Base-by-base conservation (phyloP, 1,284 basidiomycete genomes). In the Apiotrichum porosum region DNA sequence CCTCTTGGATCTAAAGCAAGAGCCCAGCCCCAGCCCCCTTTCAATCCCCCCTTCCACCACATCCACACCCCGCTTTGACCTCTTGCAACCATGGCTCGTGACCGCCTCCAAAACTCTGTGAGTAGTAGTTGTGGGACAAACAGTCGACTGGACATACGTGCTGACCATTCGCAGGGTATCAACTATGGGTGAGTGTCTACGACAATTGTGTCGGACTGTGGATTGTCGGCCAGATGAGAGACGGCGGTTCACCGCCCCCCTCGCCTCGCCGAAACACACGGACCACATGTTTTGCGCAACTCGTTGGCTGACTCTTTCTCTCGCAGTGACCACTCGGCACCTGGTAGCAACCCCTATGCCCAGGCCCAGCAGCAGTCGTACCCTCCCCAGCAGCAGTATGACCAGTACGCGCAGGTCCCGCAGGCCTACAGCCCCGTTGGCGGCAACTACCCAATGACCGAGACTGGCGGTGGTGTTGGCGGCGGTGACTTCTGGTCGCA, bases 401-500 rank as follows among this genome's bases (percentile, higher is more conserved):
- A 69, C 57, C 66, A 63, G 10, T 71, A 71, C 49, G 61, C 65
- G 12, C 62, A 65, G 38, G 60, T 28, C 8, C 61, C 42, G 51
- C 26, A 28, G 26, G 12, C 26, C 8, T 28, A 28, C 26, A 28
- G 8, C 26, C 26, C 53, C 21, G 54, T 47, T 19, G 57, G 52
- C 19, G 43, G 52, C 42, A 56, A 59, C 59, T 57, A 59, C 46
- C 39, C 23, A 14, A 33, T 47, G 47, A n/a, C n/a, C n/a, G n/a
- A n/a, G n/a, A n/a, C n/a, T n/a, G 37, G 36, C 47, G 54, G 58
- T 45, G 39, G 53, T 37, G 32, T 38, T 26, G n/a, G 58, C 36
- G 23, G 50, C 30, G 60, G 56, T 14, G 68, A 72, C 51, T 74
- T 74, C 44, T 73, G 71, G 72, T 37, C 52, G 15, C 66, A 73